Base-by-base conservation (phyloP, 768 basidiomycete genomes). In the Kwoniella mangroviensis region DNA sequence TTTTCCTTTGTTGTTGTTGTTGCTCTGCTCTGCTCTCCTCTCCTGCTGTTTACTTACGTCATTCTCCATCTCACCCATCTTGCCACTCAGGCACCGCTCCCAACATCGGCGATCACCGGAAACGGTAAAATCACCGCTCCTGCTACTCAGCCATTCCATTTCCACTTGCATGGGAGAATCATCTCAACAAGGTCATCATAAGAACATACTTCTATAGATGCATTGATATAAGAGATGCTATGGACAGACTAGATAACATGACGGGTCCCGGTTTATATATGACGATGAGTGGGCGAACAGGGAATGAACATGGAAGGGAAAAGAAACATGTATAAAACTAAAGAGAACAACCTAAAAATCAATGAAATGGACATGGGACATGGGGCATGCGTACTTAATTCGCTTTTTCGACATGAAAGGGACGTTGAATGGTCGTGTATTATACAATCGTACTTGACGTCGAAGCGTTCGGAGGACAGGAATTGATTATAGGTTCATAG, bases 61-160 rank as follows among this genome's bases (percentile, higher is more conserved):
- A 60, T 60, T 41, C 22, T 28, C 34, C 6, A 34, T 34, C 1
- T 4, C 17, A 40, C 7, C 10, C 19, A 54, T n/a, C 17, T 54
- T 57, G 28, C 28, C 28, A 4, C 34, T 34, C 56, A 60, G 58
- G 58, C 58, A 60, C 58, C 9, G 17, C 34, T 19, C 21, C 17
- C 15, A 26, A 11, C 5, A 60, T 60, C 58, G 58, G 58, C 58
- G 58, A 60, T 60, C 58, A 21, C 58, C 58, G 58, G 58, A 60
- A 19, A 60, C 11, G 58, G 58, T 60, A 60, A 60, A 58, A 58
- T 22, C 17, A n/a, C 21, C 7, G 21, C 11, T 58, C 26, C 12
- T 26, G 26, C 24, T n/a, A 17, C 56, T 49, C n/a, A 40, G 26
- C 56, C 24, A 28, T 57, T 28, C 26, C 17, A 13, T 22, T 26